Base-by-base conservation (phyloP, 2,329 filamentous ascomycete genomes). In the Sporothrix protearum region DNA sequence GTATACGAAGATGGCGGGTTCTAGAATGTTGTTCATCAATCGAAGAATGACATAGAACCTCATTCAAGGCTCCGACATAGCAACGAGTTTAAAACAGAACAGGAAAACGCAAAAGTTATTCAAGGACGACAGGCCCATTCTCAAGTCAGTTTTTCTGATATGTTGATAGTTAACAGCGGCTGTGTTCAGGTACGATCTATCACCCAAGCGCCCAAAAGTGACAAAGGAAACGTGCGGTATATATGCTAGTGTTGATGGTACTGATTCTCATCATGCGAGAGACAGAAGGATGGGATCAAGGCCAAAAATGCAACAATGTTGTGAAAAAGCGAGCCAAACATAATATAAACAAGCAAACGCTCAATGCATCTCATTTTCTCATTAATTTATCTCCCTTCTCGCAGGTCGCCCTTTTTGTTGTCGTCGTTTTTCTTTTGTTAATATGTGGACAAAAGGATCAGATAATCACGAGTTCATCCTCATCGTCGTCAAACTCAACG, bases 401-500 rank as follows among this genome's bases (percentile, higher is more conserved):
- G 57, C 42, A 16, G 33, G 42, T 14, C 25, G 25, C 12, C 14
- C n/a, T 28, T 47, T 45, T 30, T 22, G 22, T 9, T 47, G 14
- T 33, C 2, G 16, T 22, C 5, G 6, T 19, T 16, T 63, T 39
- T 25, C 42, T 22, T 19, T 30, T n/a, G n/a, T n/a, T 33, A 25
- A 49, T 7, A 16, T 6, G 33, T 25, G 33, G 2, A 12, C 33
- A 8, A 7, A 8, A 7, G 5, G 5, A 22, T 73, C 55, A 80
- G 74, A 85, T 78, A 78, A 86, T 85, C 71, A 86, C 77, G 75
- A 86, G 76, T 74, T 88, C 87, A 71, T 83, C 82, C 68, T 86
- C 84, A 75, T 85, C 83, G 73, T 85, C 82, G 70, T 83, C 79
- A 47, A 77, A 74, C 59, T 76, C 75, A 68, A 51, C 49, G 55